Base-by-base conservation (phyloP, 805 yeast genomes). In the Candida tibetensis region DNA sequence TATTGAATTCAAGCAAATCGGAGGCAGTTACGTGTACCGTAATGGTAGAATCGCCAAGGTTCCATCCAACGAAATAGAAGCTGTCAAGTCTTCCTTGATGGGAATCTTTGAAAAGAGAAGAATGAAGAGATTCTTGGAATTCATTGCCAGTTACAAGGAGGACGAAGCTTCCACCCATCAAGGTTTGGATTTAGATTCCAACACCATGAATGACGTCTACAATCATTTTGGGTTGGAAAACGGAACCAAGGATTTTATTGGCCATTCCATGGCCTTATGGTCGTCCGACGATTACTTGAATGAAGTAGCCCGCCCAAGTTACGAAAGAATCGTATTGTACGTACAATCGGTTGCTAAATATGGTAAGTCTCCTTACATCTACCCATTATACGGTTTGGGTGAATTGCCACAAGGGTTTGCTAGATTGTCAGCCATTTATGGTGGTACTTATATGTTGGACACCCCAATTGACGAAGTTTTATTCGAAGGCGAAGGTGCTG, bases 321-420 rank as follows among this genome's bases (percentile, higher is more conserved):
- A 84, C 52, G 93, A 91, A 59, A 76, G 98, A 62, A 79, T 93
- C 39, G 64, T 85, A 35, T 73, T 93, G 44, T 93, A 93, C 56
- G 82, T 87, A 33, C 87, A 86, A 51, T 85, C 95, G 10, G 95
- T 93, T 44, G 93, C 96, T 19, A 81, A 93, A 53, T 93, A 85
- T 63, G 98, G 99, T 41, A 90, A 90, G 65, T 86, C 96, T 5
- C 99, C 99, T 9, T 93, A 93, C 61, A 76, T 93, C 45, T 93
- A 93, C 60, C 99, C 99, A 33, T 71, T 91, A 55, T 93, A 93
- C 58, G 99, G 99, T 5, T 75, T 93, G 41, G 99, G 99, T 36
- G 99, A 93, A 64, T 74, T 93, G 43, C 99, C 99, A n/a, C 99
- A 93, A 68, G 99, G 97, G 6, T 93, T 93, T 70, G 97, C 98